Conservation (phyloP, 202 grass and related monocot genomes). For the Carex arenaria region DNA sequence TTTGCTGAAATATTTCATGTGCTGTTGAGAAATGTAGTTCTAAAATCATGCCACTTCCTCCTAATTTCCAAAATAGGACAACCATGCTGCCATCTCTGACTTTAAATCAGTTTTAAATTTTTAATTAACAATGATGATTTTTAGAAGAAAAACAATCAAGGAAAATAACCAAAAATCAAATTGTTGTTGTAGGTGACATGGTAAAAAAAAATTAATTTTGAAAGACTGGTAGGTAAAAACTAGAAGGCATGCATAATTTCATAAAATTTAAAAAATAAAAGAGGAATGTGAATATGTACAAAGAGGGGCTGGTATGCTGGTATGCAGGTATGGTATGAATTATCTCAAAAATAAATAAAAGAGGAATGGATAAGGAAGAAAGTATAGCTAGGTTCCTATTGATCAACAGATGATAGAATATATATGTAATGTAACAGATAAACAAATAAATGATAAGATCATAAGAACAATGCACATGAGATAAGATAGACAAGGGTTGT, state of each 20-base stretch:
- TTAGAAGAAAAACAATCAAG: background rate
- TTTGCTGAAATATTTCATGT: no score
- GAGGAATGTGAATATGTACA: background rate
- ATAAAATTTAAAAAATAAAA: background rate
- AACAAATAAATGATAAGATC: conserved; percentile 42
- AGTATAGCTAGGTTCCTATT: conserved; percentile 18
- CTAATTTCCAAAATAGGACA: background rate
- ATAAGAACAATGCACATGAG: conserved; percentile 27
- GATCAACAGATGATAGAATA: conserved; percentile 44
- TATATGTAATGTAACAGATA: conserved; percentile 14
- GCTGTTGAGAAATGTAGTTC: no score
- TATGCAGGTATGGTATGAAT: background rate
- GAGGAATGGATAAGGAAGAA: conserved; percentile 12
- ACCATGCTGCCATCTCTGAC: background rate
- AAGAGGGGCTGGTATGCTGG: background rate
- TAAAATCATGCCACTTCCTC: no score
- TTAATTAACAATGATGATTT: background rate
- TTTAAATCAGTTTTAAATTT: background rate
- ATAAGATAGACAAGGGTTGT: conserved; percentile 29
- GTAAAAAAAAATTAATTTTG: background rate
- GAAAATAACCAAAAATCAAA: background rate
- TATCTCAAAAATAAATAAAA: background rate
- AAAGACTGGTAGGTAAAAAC: background rate
- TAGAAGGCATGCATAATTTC: background rate
- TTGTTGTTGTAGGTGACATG: background rate